These are phyloP conservation scores for Vitis cinerea DNA, from an alignment of 164 flowering plant genomes.

Conservation along the genomic window DNA sequence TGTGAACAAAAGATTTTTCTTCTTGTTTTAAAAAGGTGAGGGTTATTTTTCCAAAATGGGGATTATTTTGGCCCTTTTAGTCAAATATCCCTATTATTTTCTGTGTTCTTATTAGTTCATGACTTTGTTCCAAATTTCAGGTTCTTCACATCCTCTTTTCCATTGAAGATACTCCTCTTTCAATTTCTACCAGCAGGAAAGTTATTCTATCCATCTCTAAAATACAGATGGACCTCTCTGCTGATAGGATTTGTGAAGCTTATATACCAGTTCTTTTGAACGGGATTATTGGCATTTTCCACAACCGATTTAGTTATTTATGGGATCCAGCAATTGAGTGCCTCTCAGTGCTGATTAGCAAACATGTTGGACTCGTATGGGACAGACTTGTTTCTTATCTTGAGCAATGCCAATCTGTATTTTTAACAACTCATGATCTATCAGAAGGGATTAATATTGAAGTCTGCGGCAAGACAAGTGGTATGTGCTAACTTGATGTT, in stretches of 20 bases:
- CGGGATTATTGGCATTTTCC: slow-evolving; percentile 81
- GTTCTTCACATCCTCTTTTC: slow-evolving; percentile 65
- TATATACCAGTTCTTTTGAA: slow-evolving; percentile 54
- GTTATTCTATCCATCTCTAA: slow-evolving; percentile 50
- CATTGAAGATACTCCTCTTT: slow-evolving; percentile 67
- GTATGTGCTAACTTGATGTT: slow-evolving; percentile 24
- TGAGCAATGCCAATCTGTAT: slow-evolving; percentile 41
- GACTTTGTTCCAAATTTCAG: slow-evolving; percentile 35
- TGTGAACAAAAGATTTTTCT: too few relatives aligned
- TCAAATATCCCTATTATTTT: too few relatives aligned
- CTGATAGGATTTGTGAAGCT: slow-evolving; percentile 49
- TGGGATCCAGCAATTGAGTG: slow-evolving; percentile 77
- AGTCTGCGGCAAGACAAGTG: slow-evolving; percentile 24
- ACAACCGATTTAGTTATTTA: slow-evolving; percentile 69
- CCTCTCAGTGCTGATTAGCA: slow-evolving; percentile 51
- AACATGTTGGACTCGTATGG: slow-evolving; percentile 49
- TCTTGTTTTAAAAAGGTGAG: too few relatives aligned
- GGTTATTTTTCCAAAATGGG: too few relatives aligned
- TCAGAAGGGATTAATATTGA: slow-evolving; percentile 18
- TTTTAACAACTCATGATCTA: slow-evolving; percentile 31
- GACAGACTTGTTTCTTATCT: slow-evolving; percentile 50
- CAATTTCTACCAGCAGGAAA: slow-evolving; percentile 71
- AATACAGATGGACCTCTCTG: slow-evolving; percentile 61
- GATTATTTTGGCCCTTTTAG: too few relatives aligned
- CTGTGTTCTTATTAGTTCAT: background rate